Base-by-base conservation (phyloP, 2,329 filamentous ascomycete species). In the Alternaria ethzedia region DNA sequence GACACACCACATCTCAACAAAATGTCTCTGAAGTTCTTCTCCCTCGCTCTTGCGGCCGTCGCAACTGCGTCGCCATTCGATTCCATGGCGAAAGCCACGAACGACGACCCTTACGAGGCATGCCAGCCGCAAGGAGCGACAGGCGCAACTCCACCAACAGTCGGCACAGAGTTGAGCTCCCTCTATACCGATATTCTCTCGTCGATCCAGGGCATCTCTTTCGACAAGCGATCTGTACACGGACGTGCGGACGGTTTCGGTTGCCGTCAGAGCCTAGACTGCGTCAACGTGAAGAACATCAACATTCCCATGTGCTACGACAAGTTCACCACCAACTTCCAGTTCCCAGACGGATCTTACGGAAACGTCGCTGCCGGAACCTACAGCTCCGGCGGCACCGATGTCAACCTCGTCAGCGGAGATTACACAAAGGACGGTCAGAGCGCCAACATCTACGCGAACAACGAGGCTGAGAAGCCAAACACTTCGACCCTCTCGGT, bases 251-350 rank as follows among this genome's bases (percentile, higher is more conserved):
- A 68, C 5, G 70, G 68, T 21, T 78, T 80, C 59, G 79, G 77
- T 65, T 80, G 78, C 65, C 76, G 74, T 25, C 69, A 75, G 25
- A 79, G 72, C 17, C 79, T 82, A 13, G 68, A 80, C 57, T 84
- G 82, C 68, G 72, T 82, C n/a, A 77, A 82, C 28, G 75, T 83
- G 6, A 72, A 78, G 44, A 73, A 67, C 41, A 73, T 82, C 32
- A 77, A 79, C 36, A 75, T 85, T 6, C 81, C 83, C 3, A 83
- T 85, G 74, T 86, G 84, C 76, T 86, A 85, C 75, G 84, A 86
- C 71, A 81, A 80, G 58, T 86, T 84, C 75, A 86, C 84, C 6
- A 86, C 84, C 17, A 82, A 85, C 66, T 86, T 76, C 68, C 80
- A 80, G 57, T 82, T 86, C 52, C 73, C 81, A 3, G 83, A 84